Conservation (phyloP, 106 monocot species). For the Triglochin maritima region DNA sequence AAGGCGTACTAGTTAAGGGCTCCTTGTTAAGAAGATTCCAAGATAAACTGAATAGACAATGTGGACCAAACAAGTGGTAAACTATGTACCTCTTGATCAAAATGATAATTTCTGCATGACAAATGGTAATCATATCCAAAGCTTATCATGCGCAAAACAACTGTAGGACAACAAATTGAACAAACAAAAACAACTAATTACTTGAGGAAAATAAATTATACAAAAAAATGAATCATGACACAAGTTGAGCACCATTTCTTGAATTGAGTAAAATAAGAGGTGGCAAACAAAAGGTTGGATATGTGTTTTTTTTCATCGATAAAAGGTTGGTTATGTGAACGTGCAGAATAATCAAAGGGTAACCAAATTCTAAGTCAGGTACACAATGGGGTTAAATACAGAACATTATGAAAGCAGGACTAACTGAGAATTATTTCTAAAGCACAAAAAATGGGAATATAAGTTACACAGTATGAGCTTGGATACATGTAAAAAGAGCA, state of each 20-base stretch:
- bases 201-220: no score
- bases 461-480: no score
- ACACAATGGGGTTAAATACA: no score
- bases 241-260: no score
- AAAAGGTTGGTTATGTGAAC: background rate
- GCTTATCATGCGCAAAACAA: conserved; percentile 90
- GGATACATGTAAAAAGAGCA: background rate
- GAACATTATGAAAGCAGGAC: no score
- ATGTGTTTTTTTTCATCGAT: background rate
- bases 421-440: no score
- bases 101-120: conserved; percentile 29
- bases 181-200: background rate
- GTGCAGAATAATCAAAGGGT: background rate
- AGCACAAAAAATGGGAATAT: no score
- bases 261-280: no score
- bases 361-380: background rate
- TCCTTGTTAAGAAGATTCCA: no score
- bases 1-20: no score
- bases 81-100: conserved; percentile 61
- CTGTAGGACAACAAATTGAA: conserved; percentile 22
- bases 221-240: no score
- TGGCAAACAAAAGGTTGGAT: background rate
- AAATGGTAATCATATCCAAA: conserved; percentile 90
- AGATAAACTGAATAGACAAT: no score
- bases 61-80: conserved; percentile 1